Conservation (phyloP, 768 basidiomycete species). For the Trametes punicea region DNA sequence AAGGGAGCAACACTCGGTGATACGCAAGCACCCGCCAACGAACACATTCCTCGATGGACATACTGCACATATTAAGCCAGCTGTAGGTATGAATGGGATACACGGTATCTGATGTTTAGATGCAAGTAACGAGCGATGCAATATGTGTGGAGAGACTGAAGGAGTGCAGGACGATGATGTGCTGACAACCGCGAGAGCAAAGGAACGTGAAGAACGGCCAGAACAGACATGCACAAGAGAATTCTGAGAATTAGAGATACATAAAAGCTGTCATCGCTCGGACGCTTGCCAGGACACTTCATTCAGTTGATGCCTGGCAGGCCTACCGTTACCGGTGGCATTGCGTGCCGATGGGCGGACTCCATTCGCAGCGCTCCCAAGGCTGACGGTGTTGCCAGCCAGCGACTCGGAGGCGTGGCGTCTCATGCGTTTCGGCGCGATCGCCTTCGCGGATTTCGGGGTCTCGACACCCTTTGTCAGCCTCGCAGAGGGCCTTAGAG, state of each 20-base stretch:
- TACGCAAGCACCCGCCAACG: background rate
- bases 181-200: conserved; percentile 17
- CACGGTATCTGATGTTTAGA: conserved; percentile 12
- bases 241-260: conserved; percentile 2
- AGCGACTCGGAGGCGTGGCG: conserved; percentile 70
- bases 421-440: conserved; percentile 64
- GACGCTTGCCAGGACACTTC: conserved; percentile 59
- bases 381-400: conserved; percentile 28
- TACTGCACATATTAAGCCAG: conserved; percentile 19
- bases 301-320: conserved; percentile 51
- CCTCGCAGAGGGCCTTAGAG: conserved; percentile 49
- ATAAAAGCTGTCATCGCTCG: conserved; percentile 11
- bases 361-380: conserved; percentile 18
- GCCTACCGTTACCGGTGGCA: conserved; percentile 35
- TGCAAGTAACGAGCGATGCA: conserved; percentile 11
- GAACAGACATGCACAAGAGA: background rate
- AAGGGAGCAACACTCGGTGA: too few relatives aligned
- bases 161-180: conserved; percentile 11
- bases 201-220: conserved; percentile 10
- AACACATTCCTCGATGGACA: too few relatives aligned
- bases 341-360: conserved; percentile 26
- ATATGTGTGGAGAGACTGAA: conserved; percentile 7
- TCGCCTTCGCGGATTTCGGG: conserved; percentile 36
- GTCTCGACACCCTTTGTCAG: conserved; percentile 34
- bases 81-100: conserved; percentile 17